phyloP scores from a whole-genome alignment of 495 filamentous ascomycete genomes.

The Corynascus novoguineensis region DNA sequence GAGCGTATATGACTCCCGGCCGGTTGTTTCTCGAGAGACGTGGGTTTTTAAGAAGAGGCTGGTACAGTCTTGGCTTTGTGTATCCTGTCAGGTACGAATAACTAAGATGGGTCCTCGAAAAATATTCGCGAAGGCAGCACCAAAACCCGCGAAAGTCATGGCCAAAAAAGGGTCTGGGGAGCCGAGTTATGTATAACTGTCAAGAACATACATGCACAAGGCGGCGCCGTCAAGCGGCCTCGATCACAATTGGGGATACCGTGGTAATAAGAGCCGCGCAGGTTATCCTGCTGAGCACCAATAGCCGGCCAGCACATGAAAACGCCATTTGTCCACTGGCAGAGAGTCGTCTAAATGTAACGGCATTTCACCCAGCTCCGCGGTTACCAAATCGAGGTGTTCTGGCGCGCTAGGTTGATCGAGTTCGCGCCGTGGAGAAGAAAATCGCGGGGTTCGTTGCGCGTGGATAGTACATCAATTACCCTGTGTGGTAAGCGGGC shows the following conservation, averaged over 20 bases:
- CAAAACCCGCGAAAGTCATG: background rate
- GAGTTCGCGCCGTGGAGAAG: background rate
- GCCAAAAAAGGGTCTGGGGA: background rate
- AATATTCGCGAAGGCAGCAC: background rate
- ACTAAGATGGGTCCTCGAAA: background rate
- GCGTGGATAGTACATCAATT: too few species aligned
- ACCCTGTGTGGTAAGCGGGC: too few species aligned
- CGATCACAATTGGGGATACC: background rate
- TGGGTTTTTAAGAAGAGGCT: background rate
- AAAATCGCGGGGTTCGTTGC: background rate
- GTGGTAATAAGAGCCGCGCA: background rate
- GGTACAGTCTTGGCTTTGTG: background rate
- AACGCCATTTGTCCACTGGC: background rate
- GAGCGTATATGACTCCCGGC: too few species aligned
- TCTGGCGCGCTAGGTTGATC: background rate
- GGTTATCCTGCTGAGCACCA: background rate
- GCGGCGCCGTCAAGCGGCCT: background rate
- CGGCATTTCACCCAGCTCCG: slow-evolving; percentile 13
- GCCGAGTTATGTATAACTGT: background rate
- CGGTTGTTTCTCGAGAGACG: too few species aligned
- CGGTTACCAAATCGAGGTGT: slow-evolving; percentile 10
- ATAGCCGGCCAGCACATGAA: background rate
- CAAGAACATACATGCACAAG: background rate
- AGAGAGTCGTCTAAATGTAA: background rate
- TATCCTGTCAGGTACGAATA: background rate